Base-by-base conservation (phyloP, 805 yeast species). In the Geotrichum ghanense region DNA sequence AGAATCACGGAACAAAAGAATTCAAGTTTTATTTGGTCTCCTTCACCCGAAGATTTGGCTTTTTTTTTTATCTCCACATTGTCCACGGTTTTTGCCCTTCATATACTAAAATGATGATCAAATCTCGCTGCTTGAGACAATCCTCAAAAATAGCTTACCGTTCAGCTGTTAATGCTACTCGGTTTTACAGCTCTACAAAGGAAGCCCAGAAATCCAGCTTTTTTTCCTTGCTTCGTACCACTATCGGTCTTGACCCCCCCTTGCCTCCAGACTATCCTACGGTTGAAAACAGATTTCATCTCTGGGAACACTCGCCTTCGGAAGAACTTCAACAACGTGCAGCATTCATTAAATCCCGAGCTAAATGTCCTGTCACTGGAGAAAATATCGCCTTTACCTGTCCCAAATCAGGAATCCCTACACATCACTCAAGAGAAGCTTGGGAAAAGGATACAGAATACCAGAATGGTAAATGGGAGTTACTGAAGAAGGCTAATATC, bases 381-480 rank as follows among this genome's bases (percentile, higher is more conserved):
- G 75, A 79, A 52, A 81, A 83, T 42, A 85, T 92, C 49, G 73
- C 81, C 53, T 92, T 73, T 63, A 85, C 89, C 1, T 92, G 97
- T 67, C 98, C 98, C 1, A 68, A 75, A 48, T 84, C 95, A 3
- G 98, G 98, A 2, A 88, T 92, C 44, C 98, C 99, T 21, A 92
- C 98, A 3, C 98, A 92, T 63, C 94, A 86, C 60, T 79, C 86
- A 19, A 73, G 74, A 59, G 87, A 83, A 53, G 96, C 95, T 1
- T 92, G 97, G 95, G 81, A 80, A 57, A 66, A 69, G 47, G 97
- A 92, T 62, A 68, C 59, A 5, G 78, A 75, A 21, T 89, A 89
- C 62, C 96, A 86, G 57, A 58, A 67, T 21, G 75, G 79, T 56
- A 76, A 71, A 52, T 84, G 83, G 63, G 85, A 87, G 58, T 65